A percentile compares a stretch with the other conserved stretches of the same genome.
These are phyloP conservation scores for Fusarium sp. DNA, from an alignment of 2,329 filamentous ascomycete species.

Conservation along the genomic window DNA sequence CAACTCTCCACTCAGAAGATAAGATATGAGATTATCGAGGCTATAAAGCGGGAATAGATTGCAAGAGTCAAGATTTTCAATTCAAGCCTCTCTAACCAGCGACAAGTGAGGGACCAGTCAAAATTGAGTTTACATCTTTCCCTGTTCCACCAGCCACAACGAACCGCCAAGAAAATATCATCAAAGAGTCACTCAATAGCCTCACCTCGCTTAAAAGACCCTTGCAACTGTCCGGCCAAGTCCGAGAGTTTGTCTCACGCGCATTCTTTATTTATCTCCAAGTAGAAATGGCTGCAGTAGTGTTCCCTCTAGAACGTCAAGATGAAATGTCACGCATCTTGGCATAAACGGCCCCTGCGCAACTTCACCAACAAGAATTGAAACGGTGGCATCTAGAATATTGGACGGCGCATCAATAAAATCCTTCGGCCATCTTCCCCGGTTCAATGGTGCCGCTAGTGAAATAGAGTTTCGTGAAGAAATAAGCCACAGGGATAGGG, in stretches of 20 bases:
- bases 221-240: fast-evolving
- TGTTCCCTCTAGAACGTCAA: too few species aligned
- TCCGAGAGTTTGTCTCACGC: not conserved
- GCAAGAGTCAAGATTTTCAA: too few species aligned
- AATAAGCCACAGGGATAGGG: not conserved
- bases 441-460: not conserved
- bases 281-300: not conserved
- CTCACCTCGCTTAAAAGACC: not conserved
- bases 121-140: too few species aligned
- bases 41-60: too few species aligned
- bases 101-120: too few species aligned
- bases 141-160: too few species aligned
- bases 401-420: not conserved
- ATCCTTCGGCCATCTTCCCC: not conserved
- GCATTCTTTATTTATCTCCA: not conserved
- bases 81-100: too few species aligned
- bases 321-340: not conserved
- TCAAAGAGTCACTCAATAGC: not conserved
- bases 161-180: fast-evolving
- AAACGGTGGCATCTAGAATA: not conserved
- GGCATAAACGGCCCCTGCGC: not conserved
- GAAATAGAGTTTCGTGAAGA: not conserved
- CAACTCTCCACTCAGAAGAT: too few species aligned
- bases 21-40: too few species aligned
- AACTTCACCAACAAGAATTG: not conserved